Conservation (phyloP, 1,284 basidiomycete species). For the Leccinum pseudoinsigne region DNA sequence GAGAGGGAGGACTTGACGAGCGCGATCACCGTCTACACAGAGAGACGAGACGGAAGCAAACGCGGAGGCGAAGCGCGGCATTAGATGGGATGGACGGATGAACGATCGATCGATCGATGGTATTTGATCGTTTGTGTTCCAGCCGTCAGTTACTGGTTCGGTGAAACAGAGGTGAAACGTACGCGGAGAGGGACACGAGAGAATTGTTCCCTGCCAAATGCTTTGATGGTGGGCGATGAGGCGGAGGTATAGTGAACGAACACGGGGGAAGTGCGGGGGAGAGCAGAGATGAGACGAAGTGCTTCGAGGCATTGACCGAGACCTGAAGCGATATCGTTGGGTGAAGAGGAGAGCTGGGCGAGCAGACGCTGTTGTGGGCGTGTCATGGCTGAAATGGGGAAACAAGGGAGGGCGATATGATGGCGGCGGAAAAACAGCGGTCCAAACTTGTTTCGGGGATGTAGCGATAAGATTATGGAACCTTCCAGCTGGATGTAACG, state of each 20-base stretch:
- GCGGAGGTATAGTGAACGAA: constrained; percentile 25
- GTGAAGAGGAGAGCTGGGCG: constrained; percentile 32
- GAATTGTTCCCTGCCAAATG: constrained; percentile 32
- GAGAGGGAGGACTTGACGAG: constrained; percentile 28
- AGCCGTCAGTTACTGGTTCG: neutral
- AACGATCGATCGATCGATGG: neutral
- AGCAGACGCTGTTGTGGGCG: constrained; percentile 31
- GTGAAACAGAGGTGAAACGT: neutral
- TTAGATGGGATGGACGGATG: neutral
- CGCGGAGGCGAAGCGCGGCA: neutral
- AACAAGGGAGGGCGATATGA: neutral
- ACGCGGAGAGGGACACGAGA: constrained; percentile 35
- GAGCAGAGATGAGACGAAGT: constrained; percentile 30
- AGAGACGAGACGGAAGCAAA: neutral
- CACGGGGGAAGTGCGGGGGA: constrained; percentile 31
- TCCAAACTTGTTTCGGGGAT: neutral
- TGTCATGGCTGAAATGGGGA: constrained; percentile 15
- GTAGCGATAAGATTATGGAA: neutral
- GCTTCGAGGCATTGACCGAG: constrained; percentile 35
- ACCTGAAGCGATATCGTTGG: constrained; percentile 32
- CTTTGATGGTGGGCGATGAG: constrained; percentile 24
- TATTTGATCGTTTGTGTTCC: neutral
- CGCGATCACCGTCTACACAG: constrained; percentile 25
- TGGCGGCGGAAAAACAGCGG: constrained; percentile 4
- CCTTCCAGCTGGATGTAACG: neutral